Evolutionary conservation across 2,329 filamentous ascomycete species (phyloP).

Genomic region (Botryotinia convoluta): DNA sequence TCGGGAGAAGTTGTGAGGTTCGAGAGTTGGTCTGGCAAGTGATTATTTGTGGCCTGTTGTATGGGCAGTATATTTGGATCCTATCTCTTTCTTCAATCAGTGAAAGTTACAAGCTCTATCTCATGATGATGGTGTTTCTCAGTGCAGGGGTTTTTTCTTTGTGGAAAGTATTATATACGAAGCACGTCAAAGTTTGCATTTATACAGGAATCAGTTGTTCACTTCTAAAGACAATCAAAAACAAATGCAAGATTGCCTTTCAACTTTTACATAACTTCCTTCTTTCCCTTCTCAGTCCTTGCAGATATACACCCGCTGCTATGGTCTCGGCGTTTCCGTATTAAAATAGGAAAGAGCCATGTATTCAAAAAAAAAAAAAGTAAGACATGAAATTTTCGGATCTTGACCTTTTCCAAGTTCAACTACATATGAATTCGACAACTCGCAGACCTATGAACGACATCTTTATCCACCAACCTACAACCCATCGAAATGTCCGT

Average conservation of each 20-base stretch:
- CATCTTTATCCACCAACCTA: slow-evolving; percentile 13
- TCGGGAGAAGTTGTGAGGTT: slow-evolving; percentile 3
- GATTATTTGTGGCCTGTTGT: neutral
- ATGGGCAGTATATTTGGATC: too few relatives aligned
- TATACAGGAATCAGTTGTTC: neutral
- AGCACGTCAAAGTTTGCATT: neutral
- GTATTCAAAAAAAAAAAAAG: neutral
- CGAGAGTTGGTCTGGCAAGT: too few relatives aligned
- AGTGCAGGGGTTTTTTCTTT: neutral
- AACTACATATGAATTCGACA: neutral
- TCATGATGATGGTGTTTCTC: neutral
- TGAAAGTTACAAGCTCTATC: neutral
- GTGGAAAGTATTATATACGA: neutral
- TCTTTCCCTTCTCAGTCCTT: neutral
- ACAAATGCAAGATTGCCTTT: neutral
- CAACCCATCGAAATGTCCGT: slow-evolving; percentile 18
- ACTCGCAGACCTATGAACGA: slow-evolving; percentile 13
- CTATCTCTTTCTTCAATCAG: neutral
- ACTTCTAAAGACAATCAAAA: neutral
- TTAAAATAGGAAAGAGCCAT: neutral
- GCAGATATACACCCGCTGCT: neutral
- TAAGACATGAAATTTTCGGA: neutral
- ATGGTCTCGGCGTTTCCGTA: neutral
- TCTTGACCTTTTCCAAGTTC: neutral
- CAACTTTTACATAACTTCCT: neutral